Evolutionary conservation across 768 basidiomycete genomes (phyloP).

Genomic region (Mycena albidolilacea): DNA sequence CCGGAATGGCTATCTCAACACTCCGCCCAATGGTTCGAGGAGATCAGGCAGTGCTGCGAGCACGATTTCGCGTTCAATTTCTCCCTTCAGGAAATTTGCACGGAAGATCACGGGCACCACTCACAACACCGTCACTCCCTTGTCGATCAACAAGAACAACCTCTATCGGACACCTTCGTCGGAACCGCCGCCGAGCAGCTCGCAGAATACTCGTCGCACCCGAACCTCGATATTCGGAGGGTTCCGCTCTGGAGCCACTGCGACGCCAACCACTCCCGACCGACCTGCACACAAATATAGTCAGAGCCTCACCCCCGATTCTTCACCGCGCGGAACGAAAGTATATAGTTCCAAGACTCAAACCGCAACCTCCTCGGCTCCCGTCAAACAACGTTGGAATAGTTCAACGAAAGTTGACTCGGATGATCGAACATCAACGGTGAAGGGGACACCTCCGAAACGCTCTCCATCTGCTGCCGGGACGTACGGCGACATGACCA

Average conservation of each 20-base stretch:
- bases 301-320: conserved; percentile 80
- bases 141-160: conserved; percentile 62
- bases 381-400: conserved; percentile 78
- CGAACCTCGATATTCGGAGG: conserved; percentile 74
- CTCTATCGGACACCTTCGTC: conserved; percentile 62
- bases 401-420: conserved; percentile 82
- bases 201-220: conserved; percentile 61
- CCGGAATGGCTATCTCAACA: conserved; percentile 74
- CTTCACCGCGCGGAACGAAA: conserved; percentile 66
- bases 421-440: conserved; percentile 62
- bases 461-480: conserved; percentile 65
- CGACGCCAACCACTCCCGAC: conserved; percentile 68
- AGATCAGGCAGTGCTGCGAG: conserved; percentile 64
- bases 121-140: conserved; percentile 57
- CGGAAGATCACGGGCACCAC: conserved; percentile 70
- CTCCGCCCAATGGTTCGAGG: conserved; percentile 67
- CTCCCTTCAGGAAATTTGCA: conserved; percentile 85
- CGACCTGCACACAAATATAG: conserved; percentile 77
- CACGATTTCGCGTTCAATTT: conserved; percentile 82
- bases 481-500: conserved; percentile 55
- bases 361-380: conserved; percentile 39
- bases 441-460: conserved; percentile 66
- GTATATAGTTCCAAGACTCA: conserved; percentile 60
- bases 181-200: conserved; percentile 59
- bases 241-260: conserved; percentile 59